Evolutionary conservation across 495 filamentous ascomycete genomes (phyloP), one percentile per base, ranked within the genome.

Genomic region (Gamarada debralockiae): DNA sequence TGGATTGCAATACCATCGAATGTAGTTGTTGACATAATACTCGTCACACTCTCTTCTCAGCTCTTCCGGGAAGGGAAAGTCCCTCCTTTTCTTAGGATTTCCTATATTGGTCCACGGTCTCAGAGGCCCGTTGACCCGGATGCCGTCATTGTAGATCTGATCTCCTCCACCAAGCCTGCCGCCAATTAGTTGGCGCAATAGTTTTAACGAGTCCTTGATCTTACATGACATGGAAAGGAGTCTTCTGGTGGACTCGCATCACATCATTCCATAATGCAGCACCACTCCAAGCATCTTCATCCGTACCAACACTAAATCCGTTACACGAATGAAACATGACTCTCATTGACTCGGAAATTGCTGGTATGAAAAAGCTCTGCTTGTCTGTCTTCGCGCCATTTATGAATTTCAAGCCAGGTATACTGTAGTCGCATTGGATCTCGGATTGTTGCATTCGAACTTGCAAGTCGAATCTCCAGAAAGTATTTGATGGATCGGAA

Each of bases 291-390:
- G 82, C 85, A 1, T 89, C 79, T 70, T 92, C 85, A 65, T 96
- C 87, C 6, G 90, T 96, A 41, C 90, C 91, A 22, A 96, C 89
- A 37, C 87, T 92, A 69, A 97, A 96, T 43, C 92, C 92, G 71
- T 96, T 97, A 71, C 91, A 96, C 23, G 89, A 95, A 70, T 95
- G 85, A 70, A 97, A 96, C 78, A 96, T 89, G 53, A 96, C 86
- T 56, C 91, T 82, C 91, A 97, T 96, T 20, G 87, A 92, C 67
- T 96, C 84, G 23, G 81, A 70, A 43, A 73, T 71, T 2, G 89
- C 86, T 2, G 92, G 92, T 14, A 95, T 79, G 45, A 78, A 85
- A 67, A 96, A 95, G 52, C 58, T 59, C 53, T 78, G 77, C 24
- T 70, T 67, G 44, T 62, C 61, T n/a, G 68, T 69, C 57, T 80